Evolutionary conservation across 805 yeast genomes (phyloP), one percentile per base, ranked within the genome.

Genomic region (Candida insectalens): DNA sequence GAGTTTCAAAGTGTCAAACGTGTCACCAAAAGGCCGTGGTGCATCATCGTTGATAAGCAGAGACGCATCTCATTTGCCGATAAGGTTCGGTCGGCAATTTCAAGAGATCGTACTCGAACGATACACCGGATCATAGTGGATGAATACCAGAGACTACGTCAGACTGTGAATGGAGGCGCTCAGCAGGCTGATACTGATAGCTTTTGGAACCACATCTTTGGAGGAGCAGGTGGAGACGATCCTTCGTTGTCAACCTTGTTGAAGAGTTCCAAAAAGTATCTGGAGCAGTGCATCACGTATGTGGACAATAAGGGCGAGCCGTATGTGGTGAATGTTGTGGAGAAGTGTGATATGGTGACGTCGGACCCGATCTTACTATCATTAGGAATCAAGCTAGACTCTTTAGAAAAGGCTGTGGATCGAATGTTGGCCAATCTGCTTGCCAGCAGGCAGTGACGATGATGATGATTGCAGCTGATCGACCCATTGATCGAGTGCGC

Each of bases 361-460:
- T 76, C 81, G 17, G 89, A 81, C 45, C 88, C 88, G 3, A 64
- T 72, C 6, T 51, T 81, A 34, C 60, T 79, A 25, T 71, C 80
- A 32, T 67, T 77, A 2, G 67, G 73, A 41, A 69, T 81, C 4
- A 80, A 80, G 46, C 58, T 81, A 39, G 79, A 69, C 36, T 70
- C 77, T 29, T 54, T 80, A 27, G 83, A 79, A 48, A 66, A 67
- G 38, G 53, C 65, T 32, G 54, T 69, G 16, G 49, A 60, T 37
- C 56, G 63, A 14, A 34, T 50, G 6, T 25, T 39, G 17, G 51
- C 46, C 18, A 51, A 51, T 28, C 39, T 49, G 44, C 23, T 7
- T 12, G 23, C 23, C 12, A 21, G 23, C 23, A 21, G 23, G 10
- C 23, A 21, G 23, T 7, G 10, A 21, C 7, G 12, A 21, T 7